Evolutionary conservation across 2,329 filamentous ascomycete genomes (phyloP).

Genomic region (Scleromitrula shiraiana): DNA sequence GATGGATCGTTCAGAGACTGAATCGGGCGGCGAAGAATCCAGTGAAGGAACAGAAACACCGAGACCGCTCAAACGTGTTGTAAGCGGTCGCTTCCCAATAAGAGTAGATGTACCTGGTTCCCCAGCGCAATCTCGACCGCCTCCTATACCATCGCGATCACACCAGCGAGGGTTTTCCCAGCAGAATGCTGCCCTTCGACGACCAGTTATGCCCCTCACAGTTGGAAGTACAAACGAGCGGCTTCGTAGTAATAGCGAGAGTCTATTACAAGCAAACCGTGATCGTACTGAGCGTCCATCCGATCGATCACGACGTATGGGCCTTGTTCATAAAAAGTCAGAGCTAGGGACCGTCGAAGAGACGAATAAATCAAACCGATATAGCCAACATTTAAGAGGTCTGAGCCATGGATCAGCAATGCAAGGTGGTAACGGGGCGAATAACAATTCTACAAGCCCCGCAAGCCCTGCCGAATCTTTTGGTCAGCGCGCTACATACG

Average conservation of each 20-base stretch:
- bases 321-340: conserved; percentile 50
- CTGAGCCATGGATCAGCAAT: conserved; percentile 63
- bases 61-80: conserved; percentile 54
- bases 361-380: conserved; percentile 47
- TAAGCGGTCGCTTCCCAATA: conserved; percentile 59
- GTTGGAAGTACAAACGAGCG: conserved; percentile 64
- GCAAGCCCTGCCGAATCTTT: conserved; percentile 50
- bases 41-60: conserved; percentile 77
- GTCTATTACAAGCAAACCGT: conserved; percentile 41
- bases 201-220: conserved; percentile 64
- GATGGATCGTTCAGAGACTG: conserved; percentile 45
- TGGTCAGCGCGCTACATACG: conserved; percentile 51
- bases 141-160: conserved; percentile 72
- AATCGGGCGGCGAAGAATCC: conserved; percentile 50
- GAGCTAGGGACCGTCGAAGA: conserved; percentile 58
- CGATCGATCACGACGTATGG: conserved; percentile 55
- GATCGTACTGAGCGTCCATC: conserved; percentile 31
- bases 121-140: conserved; percentile 56
- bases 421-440: conserved; percentile 36
- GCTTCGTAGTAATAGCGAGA: conserved; percentile 57
- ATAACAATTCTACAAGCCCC: conserved; percentile 38
- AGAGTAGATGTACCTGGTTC: conserved; percentile 70
- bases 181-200: conserved; percentile 53
- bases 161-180: conserved; percentile 72
- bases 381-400: conserved; percentile 55